A percentile compares a stretch with the other conserved stretches of the same genome.
phyloP scores from a whole-genome alignment of 495 filamentous ascomycete genomes.

The Penicillium flavigenum region DNA sequence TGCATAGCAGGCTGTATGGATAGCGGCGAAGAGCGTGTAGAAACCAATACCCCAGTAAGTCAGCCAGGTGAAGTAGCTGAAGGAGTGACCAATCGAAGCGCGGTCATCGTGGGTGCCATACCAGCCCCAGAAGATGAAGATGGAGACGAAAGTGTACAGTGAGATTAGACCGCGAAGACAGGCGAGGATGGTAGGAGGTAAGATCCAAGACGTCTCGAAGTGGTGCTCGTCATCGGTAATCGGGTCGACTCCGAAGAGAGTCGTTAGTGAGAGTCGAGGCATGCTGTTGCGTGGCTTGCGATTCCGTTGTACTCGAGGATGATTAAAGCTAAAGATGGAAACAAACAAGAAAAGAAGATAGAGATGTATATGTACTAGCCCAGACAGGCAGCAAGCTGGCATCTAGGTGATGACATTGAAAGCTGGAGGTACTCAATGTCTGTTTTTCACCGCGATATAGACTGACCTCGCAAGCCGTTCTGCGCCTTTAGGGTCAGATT shows the following conservation, averaged over 20 bases:
- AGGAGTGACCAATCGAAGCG: slow-evolving; percentile 47
- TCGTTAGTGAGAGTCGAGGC: slow-evolving; percentile 20
- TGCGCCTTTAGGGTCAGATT: neutral
- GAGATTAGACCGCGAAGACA: slow-evolving; percentile 57
- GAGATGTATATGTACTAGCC: neutral
- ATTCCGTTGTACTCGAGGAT: too few species aligned
- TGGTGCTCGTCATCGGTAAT: slow-evolving; percentile 59
- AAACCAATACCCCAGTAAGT: slow-evolving; percentile 80
- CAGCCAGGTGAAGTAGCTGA: slow-evolving; percentile 78
- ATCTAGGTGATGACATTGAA: neutral
- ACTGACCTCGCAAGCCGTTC: neutral
- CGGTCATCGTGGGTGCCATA: slow-evolving; percentile 45
- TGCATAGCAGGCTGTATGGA: slow-evolving; percentile 68
- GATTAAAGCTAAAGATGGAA: neutral
- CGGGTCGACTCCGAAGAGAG: slow-evolving; percentile 32
- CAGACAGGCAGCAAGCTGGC: neutral
- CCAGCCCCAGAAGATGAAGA: slow-evolving; percentile 68
- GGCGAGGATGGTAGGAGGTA: slow-evolving; percentile 63
- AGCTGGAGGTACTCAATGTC: neutral
- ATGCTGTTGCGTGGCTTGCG: slow-evolving; percentile 12
- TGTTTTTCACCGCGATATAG: neutral
- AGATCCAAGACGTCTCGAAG: slow-evolving; percentile 74
- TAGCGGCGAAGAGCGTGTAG: slow-evolving; percentile 63
- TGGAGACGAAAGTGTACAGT: slow-evolving; percentile 69
- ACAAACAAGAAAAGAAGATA: neutral